These are phyloP conservation scores for Dianthus caryophyllus DNA, from an alignment of 148 eudicot genomes.

Conservation along the genomic window DNA sequence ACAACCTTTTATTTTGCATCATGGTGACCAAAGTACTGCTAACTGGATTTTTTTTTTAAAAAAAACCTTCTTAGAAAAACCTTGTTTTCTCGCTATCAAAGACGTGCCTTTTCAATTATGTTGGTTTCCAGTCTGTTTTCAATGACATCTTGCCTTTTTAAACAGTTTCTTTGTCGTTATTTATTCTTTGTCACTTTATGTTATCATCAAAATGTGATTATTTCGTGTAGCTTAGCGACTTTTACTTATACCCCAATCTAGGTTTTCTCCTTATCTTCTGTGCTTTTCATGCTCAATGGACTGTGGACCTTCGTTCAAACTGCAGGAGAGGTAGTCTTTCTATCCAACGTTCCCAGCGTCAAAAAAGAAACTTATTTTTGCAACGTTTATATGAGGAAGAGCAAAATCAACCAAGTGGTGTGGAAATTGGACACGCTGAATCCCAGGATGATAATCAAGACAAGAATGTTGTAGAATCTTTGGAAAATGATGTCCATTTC, in stretches of 20 bases:
- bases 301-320: slow-evolving; percentile 17
- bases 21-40: not conserved
- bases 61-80: not conserved
- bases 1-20: not conserved
- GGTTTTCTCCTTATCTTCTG: not conserved
- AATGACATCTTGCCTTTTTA: not conserved
- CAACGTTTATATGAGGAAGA: slow-evolving; percentile 75
- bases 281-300: slow-evolving; percentile 12
- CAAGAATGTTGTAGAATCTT: slow-evolving; percentile 49
- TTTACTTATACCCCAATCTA: not conserved
- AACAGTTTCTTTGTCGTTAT: not conserved
- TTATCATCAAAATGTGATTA: not conserved
- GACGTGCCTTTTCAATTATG: not conserved
- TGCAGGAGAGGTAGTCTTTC: slow-evolving; percentile 72
- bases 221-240: not conserved
- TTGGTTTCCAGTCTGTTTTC: not conserved
- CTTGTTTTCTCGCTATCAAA: not conserved
- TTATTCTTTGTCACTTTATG: not conserved
- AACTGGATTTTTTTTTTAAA: not conserved
- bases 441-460: slow-evolving; percentile 42
- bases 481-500: slow-evolving; percentile 68
- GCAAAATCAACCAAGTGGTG: slow-evolving; percentile 25
- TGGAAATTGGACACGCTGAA: slow-evolving; percentile 30
- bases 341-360: slow-evolving; percentile 59
- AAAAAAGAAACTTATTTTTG: slow-evolving; percentile 70